Evolutionary conservation across 2,329 filamentous ascomycete genomes (phyloP).

Genomic region (Colletotrichum tabaci): DNA sequence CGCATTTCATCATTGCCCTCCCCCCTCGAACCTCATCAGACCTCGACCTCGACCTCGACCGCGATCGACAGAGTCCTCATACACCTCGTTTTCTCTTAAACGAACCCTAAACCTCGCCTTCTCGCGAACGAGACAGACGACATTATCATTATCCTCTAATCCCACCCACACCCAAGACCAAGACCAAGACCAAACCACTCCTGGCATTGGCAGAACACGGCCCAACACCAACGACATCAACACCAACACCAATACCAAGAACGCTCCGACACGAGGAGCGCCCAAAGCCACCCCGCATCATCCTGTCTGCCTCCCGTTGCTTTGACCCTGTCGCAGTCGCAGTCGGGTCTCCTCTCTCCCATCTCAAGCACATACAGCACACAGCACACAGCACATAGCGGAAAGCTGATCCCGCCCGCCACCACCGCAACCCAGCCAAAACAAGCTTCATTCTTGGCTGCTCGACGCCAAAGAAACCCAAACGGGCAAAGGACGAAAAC

Average conservation of each 20-base stretch:
- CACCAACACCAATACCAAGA: neutral
- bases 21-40: neutral
- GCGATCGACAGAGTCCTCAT: neutral
- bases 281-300: constrained; percentile 3
- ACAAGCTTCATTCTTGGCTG: constrained; percentile 21
- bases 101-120: neutral
- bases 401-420: constrained; percentile 14
- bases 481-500: constrained; percentile 12
- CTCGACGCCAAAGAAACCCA: constrained; percentile 8
- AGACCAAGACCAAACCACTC: constrained; percentile 1
- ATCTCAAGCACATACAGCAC: no score
- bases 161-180: neutral
- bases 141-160: neutral
- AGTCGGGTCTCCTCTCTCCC: constrained; percentile 7
- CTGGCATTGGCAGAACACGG: constrained; percentile 2
- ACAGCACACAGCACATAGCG: constrained; percentile 1
- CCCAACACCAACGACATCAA: neutral
- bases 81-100: neutral
- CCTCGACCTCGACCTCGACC: neutral
- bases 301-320: neutral
- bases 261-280: neutral
- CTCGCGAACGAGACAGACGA: constrained; percentile 8
- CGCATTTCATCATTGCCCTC: neutral
- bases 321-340: constrained; percentile 15
- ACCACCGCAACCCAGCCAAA: constrained; percentile 7